Conservation (phyloP, 2,329 filamentous ascomycete species). For the Westerdykella ornata region DNA sequence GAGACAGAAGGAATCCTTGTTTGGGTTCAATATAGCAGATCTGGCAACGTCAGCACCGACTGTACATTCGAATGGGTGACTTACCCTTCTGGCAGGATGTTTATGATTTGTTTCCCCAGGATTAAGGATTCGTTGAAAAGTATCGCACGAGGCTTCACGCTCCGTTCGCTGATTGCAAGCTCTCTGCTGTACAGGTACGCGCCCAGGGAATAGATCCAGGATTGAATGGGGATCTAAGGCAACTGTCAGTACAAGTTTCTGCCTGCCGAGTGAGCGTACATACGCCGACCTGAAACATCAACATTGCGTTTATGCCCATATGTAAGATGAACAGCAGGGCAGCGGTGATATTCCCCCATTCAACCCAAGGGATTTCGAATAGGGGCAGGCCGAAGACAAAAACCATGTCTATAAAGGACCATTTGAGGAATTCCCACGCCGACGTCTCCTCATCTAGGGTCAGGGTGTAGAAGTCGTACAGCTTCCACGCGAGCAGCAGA, state of each 20-base stretch:
- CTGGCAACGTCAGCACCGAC: constrained; percentile 38
- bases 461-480: constrained; percentile 77
- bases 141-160: constrained; percentile 80
- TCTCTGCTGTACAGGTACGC: constrained; percentile 90
- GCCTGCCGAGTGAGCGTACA: constrained; percentile 20
- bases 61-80: constrained; percentile 16
- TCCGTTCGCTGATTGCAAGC: constrained; percentile 84
- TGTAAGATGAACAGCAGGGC: constrained; percentile 66
- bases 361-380: constrained; percentile 90
- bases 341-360: constrained; percentile 73
- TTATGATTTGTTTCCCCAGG: constrained; percentile 92
- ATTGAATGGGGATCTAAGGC: constrained; percentile 60
- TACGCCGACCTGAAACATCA: constrained; percentile 88
- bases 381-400: constrained; percentile 84
- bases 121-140: constrained; percentile 91
- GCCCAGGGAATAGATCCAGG: constrained; percentile 64
- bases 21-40: constrained; percentile 80
- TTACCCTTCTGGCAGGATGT: constrained; percentile 89
- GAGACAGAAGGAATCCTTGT: constrained; percentile 74
- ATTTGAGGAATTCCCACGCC: constrained; percentile 89
- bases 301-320: constrained; percentile 66
- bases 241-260: constrained; percentile 4
- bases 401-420: constrained; percentile 76
- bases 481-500: constrained; percentile 68
- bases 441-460: constrained; percentile 78